These are phyloP conservation scores for Trichoderma aggressivum DNA, from an alignment of 2,329 filamentous ascomycete species.

Conservation along the genomic window DNA sequence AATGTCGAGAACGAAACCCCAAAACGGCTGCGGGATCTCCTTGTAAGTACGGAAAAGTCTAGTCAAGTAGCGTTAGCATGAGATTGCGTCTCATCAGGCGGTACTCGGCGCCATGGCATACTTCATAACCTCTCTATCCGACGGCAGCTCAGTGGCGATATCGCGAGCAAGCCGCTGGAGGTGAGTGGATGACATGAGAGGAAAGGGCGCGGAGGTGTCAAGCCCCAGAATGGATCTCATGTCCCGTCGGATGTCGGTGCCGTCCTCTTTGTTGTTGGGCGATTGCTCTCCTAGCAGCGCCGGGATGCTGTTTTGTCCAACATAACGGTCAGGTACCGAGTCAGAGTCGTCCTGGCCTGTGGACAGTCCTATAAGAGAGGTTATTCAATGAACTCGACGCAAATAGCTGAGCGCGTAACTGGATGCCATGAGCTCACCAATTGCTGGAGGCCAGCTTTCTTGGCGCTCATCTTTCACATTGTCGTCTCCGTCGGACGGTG, in stretches of 20 bases:
- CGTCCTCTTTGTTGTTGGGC: constrained; percentile 49
- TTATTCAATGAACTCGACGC: not conserved
- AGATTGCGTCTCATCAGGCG: not conserved
- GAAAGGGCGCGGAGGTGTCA: constrained; percentile 64
- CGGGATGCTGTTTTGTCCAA: constrained; percentile 66
- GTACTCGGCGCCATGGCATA: constrained; percentile 33
- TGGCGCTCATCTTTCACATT: constrained; percentile 36
- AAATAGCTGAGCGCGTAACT: not conserved
- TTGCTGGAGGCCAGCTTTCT: constrained; percentile 42
- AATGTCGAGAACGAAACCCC: constrained; percentile 65
- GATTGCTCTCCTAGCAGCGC: constrained; percentile 62
- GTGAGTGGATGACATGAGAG: constrained; percentile 62
- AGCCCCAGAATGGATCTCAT: constrained; percentile 64
- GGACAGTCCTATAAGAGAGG: constrained; percentile 27
- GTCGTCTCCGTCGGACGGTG: constrained; percentile 33
- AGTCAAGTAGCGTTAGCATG: constrained; percentile 14
- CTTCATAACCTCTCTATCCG: constrained; percentile 65
- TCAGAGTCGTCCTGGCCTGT: constrained; percentile 51
- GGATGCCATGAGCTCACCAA: constrained; percentile 31
- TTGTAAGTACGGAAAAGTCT: constrained; percentile 65
- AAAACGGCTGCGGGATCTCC: constrained; percentile 64
- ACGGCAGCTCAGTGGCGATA: constrained; percentile 59
- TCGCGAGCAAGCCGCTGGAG: constrained; percentile 58
- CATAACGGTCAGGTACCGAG: constrained; percentile 55
- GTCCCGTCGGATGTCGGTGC: constrained; percentile 58